phyloP scores from a whole-genome alignment of 306 rosid species.

The Begonia fuchsioides region DNA sequence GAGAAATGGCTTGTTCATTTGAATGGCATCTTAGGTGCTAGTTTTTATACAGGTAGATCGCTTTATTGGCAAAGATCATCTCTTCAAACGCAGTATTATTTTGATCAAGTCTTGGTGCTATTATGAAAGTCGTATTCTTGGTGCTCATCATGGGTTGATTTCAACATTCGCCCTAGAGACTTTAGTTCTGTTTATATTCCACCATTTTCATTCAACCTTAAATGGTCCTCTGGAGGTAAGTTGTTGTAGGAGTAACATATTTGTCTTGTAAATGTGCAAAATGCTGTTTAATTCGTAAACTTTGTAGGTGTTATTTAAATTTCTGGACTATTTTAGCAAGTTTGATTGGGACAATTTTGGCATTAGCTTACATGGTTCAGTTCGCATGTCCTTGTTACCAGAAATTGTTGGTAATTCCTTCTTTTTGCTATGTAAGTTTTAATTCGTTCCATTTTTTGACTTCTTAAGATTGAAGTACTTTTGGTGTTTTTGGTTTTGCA shows the following conservation, averaged over 20 bases:
- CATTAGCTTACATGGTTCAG: conserved; percentile 73
- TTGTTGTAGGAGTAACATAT: conserved; percentile 4
- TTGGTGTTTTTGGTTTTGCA: conserved; percentile 6
- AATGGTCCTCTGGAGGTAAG: conserved; percentile 75
- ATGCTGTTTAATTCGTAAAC: too few relatives aligned
- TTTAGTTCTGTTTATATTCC: conserved; percentile 66
- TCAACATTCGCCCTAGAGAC: conserved; percentile 93
- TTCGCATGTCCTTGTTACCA: conserved; percentile 52
- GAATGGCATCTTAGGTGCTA: too few relatives aligned
- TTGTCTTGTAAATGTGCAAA: too few relatives aligned
- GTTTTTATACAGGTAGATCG: conserved; percentile 43
- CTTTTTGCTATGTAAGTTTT: background rate
- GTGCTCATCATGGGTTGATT: conserved; percentile 83
- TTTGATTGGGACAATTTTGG: conserved; percentile 86
- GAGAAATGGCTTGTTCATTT: too few relatives aligned
- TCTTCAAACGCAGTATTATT: conserved; percentile 77
- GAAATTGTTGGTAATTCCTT: conserved; percentile 46
- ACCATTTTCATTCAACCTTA: conserved; percentile 48
- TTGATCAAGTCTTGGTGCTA: conserved; percentile 87
- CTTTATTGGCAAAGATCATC: conserved; percentile 56
- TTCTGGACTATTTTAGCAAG: conserved; percentile 77
- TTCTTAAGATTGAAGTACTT: too few relatives aligned
- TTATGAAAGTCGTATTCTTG: conserved; percentile 82
- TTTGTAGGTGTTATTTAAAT: conserved; percentile 62
- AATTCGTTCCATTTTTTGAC: background rate